Evolutionary conservation across 345 rosid genomes (phyloP), one percentile per base, ranked within the genome.

Genomic region (Hibiscus trionum): DNA sequence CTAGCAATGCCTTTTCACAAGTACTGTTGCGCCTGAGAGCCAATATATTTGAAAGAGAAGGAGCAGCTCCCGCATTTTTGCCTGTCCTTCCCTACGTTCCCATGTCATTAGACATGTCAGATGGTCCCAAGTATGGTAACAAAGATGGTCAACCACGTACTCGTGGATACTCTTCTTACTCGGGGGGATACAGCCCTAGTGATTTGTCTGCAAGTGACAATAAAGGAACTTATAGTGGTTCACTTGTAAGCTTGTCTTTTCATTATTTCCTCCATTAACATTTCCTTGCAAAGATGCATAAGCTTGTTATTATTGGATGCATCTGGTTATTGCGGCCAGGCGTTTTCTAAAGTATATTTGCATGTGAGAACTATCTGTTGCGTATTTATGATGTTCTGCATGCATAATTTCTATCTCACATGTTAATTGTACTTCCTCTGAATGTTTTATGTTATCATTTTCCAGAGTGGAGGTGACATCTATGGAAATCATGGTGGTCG

Each of bases 11-110:
- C 31, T 88, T 89, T 52, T 75, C 85, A 2, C 90, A 89, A 79
- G 80, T 89, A 67, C 76, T 85, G 71, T 60, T 75, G 63, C 82
- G 91, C 66, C 70, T 89, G 65, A 89, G 94, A 80, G 88, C 88
- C 24, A 87, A 83, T 78, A 81, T 75, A 58, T 89, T 89, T 74
- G 90, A 89, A 71, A 82, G 87, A 78, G 91, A 87, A 50, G 84
- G 84, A 76, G 86, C 84, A 76, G 69, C 77, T 62, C 83, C 90
- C 75, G 33, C 77, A 26, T 77, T 83, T 75, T 80, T 86, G 31
- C 86, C 91, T 2, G 87, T 87, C 63, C 80, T 89, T 39, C 94
- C 91, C 29, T 89, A 86, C 55, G 70, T 84, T 11, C 88, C 90
- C 66, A 82, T 81, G 72, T 72, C 85, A 39, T 55, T 81, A 26